Percentiles rank a stretch among this genome's conserved stretches.
These are phyloP conservation scores for Linum tenue DNA, from an alignment of 345 rosid species.

Conservation along the genomic window DNA sequence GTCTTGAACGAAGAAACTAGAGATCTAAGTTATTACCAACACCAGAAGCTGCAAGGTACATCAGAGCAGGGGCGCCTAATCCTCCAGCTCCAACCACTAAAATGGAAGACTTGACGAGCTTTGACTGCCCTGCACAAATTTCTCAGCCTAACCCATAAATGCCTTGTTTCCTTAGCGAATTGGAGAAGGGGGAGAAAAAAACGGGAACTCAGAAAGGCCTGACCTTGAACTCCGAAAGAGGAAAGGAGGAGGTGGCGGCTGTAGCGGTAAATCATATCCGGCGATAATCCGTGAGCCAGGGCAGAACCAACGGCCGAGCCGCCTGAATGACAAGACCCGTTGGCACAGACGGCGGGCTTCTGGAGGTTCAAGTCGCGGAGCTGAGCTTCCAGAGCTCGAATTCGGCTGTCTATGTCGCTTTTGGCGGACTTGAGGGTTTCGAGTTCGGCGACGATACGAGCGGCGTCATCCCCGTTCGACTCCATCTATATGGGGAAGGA, in stretches of 20 bases:
- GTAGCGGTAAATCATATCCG: slow-evolving; percentile 73
- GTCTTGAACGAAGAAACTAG: neutral
- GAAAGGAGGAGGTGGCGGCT: slow-evolving; percentile 93
- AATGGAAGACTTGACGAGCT: slow-evolving; percentile 65
- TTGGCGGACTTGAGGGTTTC: slow-evolving; percentile 33
- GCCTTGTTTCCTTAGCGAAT: neutral
- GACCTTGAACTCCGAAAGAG: slow-evolving; percentile 81
- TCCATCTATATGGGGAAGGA: slow-evolving; percentile 1
- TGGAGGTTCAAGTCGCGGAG: slow-evolving; percentile 29
- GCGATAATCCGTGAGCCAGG: slow-evolving; percentile 40
- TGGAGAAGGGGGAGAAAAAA: neutral
- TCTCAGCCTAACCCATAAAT: neutral
- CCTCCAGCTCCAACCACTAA: slow-evolving; percentile 96
- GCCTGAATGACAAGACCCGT: slow-evolving; percentile 24
- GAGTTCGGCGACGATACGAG: slow-evolving; percentile 12
- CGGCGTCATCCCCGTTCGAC: slow-evolving; percentile 8
- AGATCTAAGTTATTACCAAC: slow-evolving; percentile 42
- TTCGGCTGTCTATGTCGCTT: slow-evolving; percentile 48
- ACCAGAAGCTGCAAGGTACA: slow-evolving; percentile 89
- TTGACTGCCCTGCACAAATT: slow-evolving; percentile 52
- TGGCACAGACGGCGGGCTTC: slow-evolving; percentile 19
- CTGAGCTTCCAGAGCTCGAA: slow-evolving; percentile 55
- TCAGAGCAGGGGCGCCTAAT: slow-evolving; percentile 76
- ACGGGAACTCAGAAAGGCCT: neutral
- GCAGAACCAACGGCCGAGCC: slow-evolving; percentile 21